phyloP scores from a whole-genome alignment of 352 stramenopile genomes.

The Pythium phragmitis region DNA sequence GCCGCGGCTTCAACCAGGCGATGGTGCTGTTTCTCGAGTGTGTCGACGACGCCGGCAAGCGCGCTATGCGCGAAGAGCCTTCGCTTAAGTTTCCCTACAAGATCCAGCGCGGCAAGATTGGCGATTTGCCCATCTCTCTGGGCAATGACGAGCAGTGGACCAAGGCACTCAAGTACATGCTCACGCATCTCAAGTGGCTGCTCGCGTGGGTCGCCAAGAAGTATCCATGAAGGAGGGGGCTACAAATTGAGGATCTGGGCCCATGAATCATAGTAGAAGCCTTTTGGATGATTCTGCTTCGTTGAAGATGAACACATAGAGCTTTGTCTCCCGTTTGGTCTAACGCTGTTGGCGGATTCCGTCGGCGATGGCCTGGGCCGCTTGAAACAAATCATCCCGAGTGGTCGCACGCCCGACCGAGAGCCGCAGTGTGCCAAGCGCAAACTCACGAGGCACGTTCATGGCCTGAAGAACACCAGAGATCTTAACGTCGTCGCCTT shows the following conservation, averaged over 20 bases:
- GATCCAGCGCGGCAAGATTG: slow-evolving; percentile 89
- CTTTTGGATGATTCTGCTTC: not conserved
- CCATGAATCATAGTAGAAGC: slow-evolving; percentile 13
- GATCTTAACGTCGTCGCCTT: slow-evolving; percentile 54
- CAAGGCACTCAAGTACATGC: slow-evolving; percentile 77
- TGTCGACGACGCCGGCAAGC: slow-evolving; percentile 79
- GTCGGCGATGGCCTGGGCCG: slow-evolving; percentile 79
- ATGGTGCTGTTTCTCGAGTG: slow-evolving; percentile 91
- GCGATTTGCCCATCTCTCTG: slow-evolving; percentile 83
- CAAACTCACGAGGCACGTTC: slow-evolving; percentile 85
- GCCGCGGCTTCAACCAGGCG: slow-evolving; percentile 90
- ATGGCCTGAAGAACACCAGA: slow-evolving; percentile 94
- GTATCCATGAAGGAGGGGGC: slow-evolving; percentile 34
- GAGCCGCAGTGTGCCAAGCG: slow-evolving; percentile 92
- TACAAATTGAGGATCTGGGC: no score
- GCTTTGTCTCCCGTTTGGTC: not conserved
- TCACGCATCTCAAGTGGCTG: slow-evolving; percentile 90
- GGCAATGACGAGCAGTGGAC: slow-evolving; percentile 92
- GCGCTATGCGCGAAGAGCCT: slow-evolving; percentile 88
- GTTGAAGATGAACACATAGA: not conserved
- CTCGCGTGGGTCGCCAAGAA: slow-evolving; percentile 91
- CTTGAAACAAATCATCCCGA: slow-evolving; percentile 81
- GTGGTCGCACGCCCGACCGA: slow-evolving; percentile 92
- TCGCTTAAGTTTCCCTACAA: slow-evolving; percentile 90
- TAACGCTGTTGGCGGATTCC: slow-evolving; percentile 42